phyloP scores from a whole-genome alignment of 352 stramenopile species.

The Phytophthora pseudosyringae region DNA sequence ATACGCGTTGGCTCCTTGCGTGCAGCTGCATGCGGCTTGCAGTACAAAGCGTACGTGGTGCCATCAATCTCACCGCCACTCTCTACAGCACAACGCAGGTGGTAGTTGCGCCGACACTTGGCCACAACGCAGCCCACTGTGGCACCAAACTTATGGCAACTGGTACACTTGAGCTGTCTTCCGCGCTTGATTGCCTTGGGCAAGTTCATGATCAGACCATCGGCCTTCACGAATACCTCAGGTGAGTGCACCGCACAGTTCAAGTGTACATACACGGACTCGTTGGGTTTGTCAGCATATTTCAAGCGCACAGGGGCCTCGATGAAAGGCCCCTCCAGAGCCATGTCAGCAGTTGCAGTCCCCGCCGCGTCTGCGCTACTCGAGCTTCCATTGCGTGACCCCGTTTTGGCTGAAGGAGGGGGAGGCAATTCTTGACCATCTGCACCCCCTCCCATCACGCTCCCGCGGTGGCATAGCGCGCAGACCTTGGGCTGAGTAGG shows the following conservation, averaged over 20 bases:
- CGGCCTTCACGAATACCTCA: constrained; percentile 82
- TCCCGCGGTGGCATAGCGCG: constrained; percentile 64
- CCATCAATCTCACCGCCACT: constrained; percentile 76
- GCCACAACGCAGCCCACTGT: constrained; percentile 82
- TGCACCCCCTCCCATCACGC: constrained; percentile 37
- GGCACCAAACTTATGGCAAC: constrained; percentile 69
- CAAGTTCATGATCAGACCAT: constrained; percentile 85
- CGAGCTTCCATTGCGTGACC: constrained; percentile 19
- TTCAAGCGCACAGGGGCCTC: constrained; percentile 78
- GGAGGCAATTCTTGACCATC: constrained; percentile 9
- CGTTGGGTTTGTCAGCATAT: constrained; percentile 68
- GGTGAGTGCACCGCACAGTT: constrained; percentile 85
- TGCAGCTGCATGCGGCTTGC: constrained; percentile 63
- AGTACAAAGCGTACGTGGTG: constrained; percentile 78
- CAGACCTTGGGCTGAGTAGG: constrained; percentile 50
- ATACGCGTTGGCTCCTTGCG: constrained; percentile 46
- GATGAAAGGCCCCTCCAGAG: constrained; percentile 74
- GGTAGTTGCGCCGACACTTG: constrained; percentile 82
- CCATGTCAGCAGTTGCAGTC: constrained; percentile 34
- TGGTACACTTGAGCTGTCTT: constrained; percentile 76
- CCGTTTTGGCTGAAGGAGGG: constrained; percentile 15
- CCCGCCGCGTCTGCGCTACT: constrained; percentile 21
- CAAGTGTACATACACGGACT: constrained; percentile 81
- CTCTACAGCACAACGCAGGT: constrained; percentile 78
- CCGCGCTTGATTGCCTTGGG: constrained; percentile 77